Base-by-base conservation (phyloP, 768 basidiomycete species). In the Infundibulicybe gibba region DNA sequence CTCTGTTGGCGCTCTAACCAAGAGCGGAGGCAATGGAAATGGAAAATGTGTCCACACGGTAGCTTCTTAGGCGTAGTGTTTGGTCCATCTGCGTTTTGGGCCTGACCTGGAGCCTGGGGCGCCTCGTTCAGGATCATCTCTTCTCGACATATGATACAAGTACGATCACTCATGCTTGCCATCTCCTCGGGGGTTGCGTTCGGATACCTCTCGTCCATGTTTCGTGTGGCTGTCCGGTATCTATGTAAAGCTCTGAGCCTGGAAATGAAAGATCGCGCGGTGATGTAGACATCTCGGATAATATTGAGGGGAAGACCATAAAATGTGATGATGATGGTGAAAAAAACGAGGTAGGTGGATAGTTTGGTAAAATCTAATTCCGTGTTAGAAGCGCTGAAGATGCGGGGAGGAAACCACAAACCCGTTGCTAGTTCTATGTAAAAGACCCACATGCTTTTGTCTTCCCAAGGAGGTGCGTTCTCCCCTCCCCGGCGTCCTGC, bases 1-100 rank as follows among this genome's bases (percentile, higher is more conserved):
- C 90, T 98, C 65, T 98, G 97, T 64, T 99, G 97, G 38, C 97
- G 79, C 65, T 99, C 97, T 20, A 99, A 77, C 97, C 97, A 99
- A 16, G 92, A 94, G 34, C 93, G 79, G 52, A 99, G 77, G 65
- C 97, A 99, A 59, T 97, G 85, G 63, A 97, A 95, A 67, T 99
- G 97, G 71, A 99, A 99, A 37, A 97, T 84, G 63, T 99, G 97
- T 1, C 94, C 94, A 67, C 97, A 99, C 8, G 88, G 91, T 17
- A 99, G 72, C 61, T 92, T 94, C 71, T 99, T 99, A 2, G 95
- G 94, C 12, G 94, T 94, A 45, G 90, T 91, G 59, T 97, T 97
- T 8, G 91, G 90, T 10, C 90, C 90, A 53, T 90, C 84, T 40
- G 59, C 41, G 50, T 57, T 62, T 53, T 61, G 60, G 19, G 61